These are phyloP conservation scores for Gracilariopsis chorda DNA, from an alignment of 23 red algal genomes.

Conservation along the genomic window DNA sequence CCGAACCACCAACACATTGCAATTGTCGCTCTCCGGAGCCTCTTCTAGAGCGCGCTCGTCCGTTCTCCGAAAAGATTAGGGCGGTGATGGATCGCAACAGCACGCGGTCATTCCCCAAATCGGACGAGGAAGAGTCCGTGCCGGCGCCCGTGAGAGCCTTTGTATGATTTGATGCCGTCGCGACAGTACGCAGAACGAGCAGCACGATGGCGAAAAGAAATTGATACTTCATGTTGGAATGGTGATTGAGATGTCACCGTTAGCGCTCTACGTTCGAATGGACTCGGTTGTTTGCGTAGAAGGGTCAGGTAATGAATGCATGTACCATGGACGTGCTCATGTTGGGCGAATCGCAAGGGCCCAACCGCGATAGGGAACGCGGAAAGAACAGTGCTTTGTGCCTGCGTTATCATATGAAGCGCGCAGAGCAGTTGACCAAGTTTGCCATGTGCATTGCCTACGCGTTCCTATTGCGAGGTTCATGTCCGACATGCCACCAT, in stretches of 20 bases:
- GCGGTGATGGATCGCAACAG: conserved; percentile 72
- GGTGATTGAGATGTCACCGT: background rate
- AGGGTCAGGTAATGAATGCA: too few species aligned
- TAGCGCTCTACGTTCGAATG: background rate
- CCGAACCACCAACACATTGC: conserved; percentile 56
- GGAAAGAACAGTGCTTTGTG: too few species aligned
- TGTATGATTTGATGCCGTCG: background rate
- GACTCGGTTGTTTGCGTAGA: too few species aligned
- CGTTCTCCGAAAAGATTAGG: conserved; percentile 73
- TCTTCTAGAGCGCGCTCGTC: conserved; percentile 14
- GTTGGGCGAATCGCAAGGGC: too few species aligned
- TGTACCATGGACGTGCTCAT: too few species aligned
- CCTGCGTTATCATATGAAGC: too few species aligned
- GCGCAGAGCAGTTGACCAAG: too few species aligned
- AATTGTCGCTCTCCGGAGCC: conserved; percentile 28
- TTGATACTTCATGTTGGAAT: background rate
- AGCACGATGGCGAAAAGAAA: background rate
- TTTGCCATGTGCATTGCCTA: too few species aligned
- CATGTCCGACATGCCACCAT: too few species aligned
- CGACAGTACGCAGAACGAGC: background rate
- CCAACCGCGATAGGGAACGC: too few species aligned
- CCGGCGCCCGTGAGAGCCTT: conserved; percentile 46
- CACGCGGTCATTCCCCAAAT: conserved; percentile 21
- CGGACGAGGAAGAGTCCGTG: background rate
- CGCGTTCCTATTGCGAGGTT: too few species aligned